Percentiles rank a stretch among this genome's conserved stretches.
Evolutionary conservation across 257 asterid genomes (phyloP).

Genomic region (Plectranthus barbatus): DNA sequence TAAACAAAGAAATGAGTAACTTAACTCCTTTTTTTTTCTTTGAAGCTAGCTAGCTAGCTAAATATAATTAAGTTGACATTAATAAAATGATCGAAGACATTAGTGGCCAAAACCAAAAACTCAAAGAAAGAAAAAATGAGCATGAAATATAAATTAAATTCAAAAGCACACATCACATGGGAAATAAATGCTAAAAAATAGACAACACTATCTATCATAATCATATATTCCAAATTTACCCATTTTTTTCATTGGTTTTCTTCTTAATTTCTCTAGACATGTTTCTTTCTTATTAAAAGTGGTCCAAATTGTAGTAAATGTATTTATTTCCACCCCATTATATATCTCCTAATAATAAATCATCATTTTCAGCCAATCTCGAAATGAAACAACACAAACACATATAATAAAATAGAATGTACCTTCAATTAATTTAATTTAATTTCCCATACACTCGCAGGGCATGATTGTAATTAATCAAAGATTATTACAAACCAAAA

Average conservation of each 20-base stretch:
- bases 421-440: neutral
- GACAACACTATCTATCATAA: slow-evolving; percentile 7
- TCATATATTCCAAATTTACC: neutral
- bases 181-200: slow-evolving; percentile 2
- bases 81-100: too few species aligned
- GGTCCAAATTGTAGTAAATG: neutral
- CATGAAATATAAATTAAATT: too few species aligned
- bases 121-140: too few species aligned
- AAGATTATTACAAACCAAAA: slow-evolving; percentile 25
- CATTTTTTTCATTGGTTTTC: neutral
- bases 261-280: neutral
- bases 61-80: too few species aligned
- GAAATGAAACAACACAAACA: neutral
- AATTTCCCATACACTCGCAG: slow-evolving; percentile 30
- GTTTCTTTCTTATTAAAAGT: neutral
- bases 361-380: neutral
- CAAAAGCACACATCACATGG: slow-evolving; percentile 14
- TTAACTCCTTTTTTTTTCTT: too few species aligned
- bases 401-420: neutral
- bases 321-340: neutral
- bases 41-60: too few species aligned
- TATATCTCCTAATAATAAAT: neutral
- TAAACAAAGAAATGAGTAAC: too few species aligned
- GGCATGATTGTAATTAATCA: slow-evolving; percentile 18
- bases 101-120: too few species aligned